Evolutionary conservation across 2,329 filamentous ascomycete genomes (phyloP).

Genomic region (Cladorrhinum sp.): DNA sequence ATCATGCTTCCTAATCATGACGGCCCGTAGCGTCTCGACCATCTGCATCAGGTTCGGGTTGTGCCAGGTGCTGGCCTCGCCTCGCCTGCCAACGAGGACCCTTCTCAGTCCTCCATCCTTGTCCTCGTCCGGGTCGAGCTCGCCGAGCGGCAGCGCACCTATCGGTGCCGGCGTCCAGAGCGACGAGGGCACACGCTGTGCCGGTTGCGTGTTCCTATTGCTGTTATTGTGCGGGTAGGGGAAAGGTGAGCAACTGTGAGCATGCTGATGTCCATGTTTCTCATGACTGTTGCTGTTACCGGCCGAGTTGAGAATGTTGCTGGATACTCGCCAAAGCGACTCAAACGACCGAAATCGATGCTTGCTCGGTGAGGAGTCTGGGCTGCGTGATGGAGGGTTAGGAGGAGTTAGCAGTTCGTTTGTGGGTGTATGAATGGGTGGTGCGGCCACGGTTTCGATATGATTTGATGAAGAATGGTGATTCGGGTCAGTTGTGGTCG

Average conservation of each 20-base stretch:
- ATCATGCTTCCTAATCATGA: constrained; percentile 36
- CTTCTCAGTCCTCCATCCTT: not conserved
- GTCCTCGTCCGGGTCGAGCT: not conserved
- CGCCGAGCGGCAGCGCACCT: constrained; percentile 1
- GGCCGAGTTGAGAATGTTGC: constrained; percentile 7
- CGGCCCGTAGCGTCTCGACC: constrained; percentile 42
- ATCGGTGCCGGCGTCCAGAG: not conserved
- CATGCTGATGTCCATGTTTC: not conserved
- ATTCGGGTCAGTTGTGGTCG: not conserved
- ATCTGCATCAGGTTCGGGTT: constrained; percentile 45
- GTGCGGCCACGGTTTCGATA: not conserved
- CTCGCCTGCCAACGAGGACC: not conserved
- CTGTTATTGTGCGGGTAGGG: not conserved
- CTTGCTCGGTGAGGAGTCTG: constrained; percentile 3
- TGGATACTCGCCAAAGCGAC: constrained; percentile 12
- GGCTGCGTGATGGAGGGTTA: constrained; percentile 5
- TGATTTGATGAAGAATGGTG: not conserved
- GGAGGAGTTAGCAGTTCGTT: constrained; percentile 13
- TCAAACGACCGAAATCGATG: not conserved
- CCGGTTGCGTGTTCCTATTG: not conserved
- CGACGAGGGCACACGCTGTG: not conserved
- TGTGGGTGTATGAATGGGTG: not conserved
- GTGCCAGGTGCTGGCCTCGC: constrained; percentile 31
- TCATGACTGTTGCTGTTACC: not conserved
- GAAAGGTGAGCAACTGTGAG: not conserved